phyloP scores from a whole-genome alignment of 176 grass and related monocot species.

The Musa schizocarpa region DNA sequence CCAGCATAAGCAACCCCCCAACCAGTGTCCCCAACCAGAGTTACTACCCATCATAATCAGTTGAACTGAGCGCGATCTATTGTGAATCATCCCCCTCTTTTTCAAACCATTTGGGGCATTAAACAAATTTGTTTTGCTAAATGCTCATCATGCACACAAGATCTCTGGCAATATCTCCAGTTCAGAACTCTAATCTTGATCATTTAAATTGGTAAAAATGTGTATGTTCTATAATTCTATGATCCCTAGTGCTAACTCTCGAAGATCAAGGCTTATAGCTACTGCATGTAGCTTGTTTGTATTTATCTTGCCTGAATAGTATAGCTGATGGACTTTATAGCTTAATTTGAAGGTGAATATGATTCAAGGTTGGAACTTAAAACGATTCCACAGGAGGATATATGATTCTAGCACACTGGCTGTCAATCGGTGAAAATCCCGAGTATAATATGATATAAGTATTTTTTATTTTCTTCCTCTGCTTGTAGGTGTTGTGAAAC shows the following conservation, averaged over 20 bases:
- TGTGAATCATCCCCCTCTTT: neutral
- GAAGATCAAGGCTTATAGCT: neutral
- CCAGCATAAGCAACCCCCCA: neutral
- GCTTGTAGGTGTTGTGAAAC: no score
- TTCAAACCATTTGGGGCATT: neutral
- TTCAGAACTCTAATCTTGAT: neutral
- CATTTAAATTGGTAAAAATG: neutral
- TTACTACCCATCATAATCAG: conserved; percentile 2
- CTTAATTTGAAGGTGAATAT: no score
- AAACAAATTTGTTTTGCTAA: neutral
- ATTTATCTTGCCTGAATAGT: no score
- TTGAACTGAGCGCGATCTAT: neutral
- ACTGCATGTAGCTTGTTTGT: neutral
- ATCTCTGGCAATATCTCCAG: neutral
- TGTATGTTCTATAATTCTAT: neutral
- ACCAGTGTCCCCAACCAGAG: neutral
- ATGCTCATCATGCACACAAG: neutral
- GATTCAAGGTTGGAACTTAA: no score
- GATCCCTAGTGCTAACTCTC: neutral
- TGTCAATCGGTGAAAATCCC: no score
- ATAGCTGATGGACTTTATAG: no score
- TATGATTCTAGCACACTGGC: no score
- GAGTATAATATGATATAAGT: no score
- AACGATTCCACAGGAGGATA: no score
- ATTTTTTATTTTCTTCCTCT: no score